These are phyloP conservation scores for Cymodocea nodosa DNA, from an alignment of 116 monocot species.

Conservation along the genomic window DNA sequence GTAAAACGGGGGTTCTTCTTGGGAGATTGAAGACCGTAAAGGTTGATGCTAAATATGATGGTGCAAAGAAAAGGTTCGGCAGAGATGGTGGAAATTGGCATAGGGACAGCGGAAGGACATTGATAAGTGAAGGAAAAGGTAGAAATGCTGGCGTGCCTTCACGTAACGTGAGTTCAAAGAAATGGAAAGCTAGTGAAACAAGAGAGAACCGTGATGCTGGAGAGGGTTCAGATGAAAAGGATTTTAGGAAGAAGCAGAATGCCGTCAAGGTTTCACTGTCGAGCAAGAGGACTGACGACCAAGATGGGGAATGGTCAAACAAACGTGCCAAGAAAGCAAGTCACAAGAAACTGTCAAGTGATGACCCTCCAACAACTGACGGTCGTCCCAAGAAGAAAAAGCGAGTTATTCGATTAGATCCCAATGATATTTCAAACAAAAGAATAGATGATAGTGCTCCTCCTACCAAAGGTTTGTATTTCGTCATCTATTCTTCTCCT, in stretches of 20 bases:
- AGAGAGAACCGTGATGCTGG: not conserved
- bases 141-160: not conserved
- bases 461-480: slow-evolving; percentile 21
- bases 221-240: not conserved
- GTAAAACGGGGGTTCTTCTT: not conserved
- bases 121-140: not conserved
- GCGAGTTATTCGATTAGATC: slow-evolving; percentile 61
- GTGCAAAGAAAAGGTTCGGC: not conserved
- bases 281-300: not conserved
- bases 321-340: slow-evolving; percentile 43
- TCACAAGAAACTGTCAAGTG: slow-evolving; percentile 17
- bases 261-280: not conserved
- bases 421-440: slow-evolving; percentile 83
- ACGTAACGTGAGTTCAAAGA: not conserved
- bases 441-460: slow-evolving; percentile 33
- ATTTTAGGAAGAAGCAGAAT: not conserved
- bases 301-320: slow-evolving; percentile 8
- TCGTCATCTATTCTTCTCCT: not conserved
- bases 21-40: slow-evolving; percentile 4
- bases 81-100: not conserved
- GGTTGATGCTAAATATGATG: not conserved
- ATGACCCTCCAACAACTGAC: slow-evolving; percentile 14
- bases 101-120: not conserved
- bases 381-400: slow-evolving; percentile 44
- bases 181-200: not conserved